Evolutionary conservation across 2,329 filamentous ascomycete species (phyloP).

Genomic region (Cladosporium phlei): DNA sequence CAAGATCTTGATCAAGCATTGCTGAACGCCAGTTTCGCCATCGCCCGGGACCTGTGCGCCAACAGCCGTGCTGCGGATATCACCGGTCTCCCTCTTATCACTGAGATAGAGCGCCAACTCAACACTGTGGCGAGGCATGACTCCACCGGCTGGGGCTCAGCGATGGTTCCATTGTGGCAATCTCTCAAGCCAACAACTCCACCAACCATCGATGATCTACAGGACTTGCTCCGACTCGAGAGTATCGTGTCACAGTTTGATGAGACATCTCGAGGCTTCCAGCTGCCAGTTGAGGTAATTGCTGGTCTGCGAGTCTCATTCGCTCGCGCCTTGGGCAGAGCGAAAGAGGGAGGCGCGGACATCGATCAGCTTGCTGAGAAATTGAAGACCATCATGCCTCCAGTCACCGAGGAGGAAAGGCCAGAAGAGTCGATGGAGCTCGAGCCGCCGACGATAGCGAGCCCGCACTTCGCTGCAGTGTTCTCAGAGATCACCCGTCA

Average conservation of each 20-base stretch:
- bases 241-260: constrained; percentile 45
- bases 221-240: constrained; percentile 40
- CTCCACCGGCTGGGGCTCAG: constrained; percentile 16
- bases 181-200: constrained; percentile 59
- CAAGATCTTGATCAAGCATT: constrained; percentile 11
- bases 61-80: not conserved
- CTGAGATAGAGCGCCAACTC: not conserved
- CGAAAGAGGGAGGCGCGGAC: constrained; percentile 13
- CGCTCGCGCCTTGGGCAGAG: constrained; percentile 20
- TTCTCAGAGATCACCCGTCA: constrained; percentile 2
- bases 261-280: constrained; percentile 19
- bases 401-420: not conserved
- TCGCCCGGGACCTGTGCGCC: not conserved
- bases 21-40: constrained; percentile 13
- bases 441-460: not conserved
- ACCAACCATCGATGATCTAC: constrained; percentile 33
- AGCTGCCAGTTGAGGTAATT: constrained; percentile 22
- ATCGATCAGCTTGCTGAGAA: constrained; percentile 18
- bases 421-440: not conserved
- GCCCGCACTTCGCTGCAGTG: constrained; percentile 4
- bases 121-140: not conserved
- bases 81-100: not conserved
- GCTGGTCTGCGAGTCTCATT: constrained; percentile 25
- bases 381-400: constrained; percentile 3
- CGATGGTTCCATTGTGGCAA: constrained; percentile 48